Conservation (phyloP, 2,329 filamentous ascomycete genomes). For the Claviceps maximensis region DNA sequence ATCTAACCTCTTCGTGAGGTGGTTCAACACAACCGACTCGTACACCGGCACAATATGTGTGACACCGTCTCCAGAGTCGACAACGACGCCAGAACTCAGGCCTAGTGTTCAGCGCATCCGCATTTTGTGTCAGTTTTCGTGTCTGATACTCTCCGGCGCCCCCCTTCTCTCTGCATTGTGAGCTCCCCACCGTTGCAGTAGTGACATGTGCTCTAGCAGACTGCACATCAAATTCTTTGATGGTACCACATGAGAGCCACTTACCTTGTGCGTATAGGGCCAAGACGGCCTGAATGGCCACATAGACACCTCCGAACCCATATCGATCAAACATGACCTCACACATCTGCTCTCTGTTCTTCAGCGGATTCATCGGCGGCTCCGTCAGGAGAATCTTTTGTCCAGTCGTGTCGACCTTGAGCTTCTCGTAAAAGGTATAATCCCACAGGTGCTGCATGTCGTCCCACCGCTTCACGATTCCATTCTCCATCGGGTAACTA, state of each 20-base stretch:
- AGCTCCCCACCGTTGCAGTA: no score
- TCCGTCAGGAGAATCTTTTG: slow-evolving; percentile 97
- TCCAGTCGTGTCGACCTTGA: slow-evolving; percentile 77
- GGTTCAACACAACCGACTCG: slow-evolving; percentile 94
- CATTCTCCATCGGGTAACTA: slow-evolving; percentile 99
- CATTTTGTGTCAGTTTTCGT: neutral
- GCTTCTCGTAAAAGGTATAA: slow-evolving; percentile 96
- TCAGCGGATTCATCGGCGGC: slow-evolving; percentile 93
- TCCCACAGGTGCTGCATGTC: slow-evolving; percentile 99
- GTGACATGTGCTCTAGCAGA: no score
- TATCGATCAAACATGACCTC: slow-evolving; percentile 99
- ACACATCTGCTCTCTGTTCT: slow-evolving; percentile 95
- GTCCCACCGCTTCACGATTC: slow-evolving; percentile 98
- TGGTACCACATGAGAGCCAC: slow-evolving; percentile 5
- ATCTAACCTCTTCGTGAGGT: slow-evolving; percentile 85
- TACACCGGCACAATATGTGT: slow-evolving; percentile 98
- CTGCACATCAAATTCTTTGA: neutral
- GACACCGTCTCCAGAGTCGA: slow-evolving; percentile 95
- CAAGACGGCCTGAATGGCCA: slow-evolving; percentile 92
- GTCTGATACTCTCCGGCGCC: no score
- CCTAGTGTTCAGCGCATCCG: slow-evolving; percentile 32
- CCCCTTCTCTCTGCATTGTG: neutral
- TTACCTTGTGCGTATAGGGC: slow-evolving; percentile 91
- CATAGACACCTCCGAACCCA: slow-evolving; percentile 90
- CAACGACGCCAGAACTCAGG: slow-evolving; percentile 87